Evolutionary conservation across 768 basidiomycete species (phyloP).

Genomic region (Termitomyces titanicus): DNA sequence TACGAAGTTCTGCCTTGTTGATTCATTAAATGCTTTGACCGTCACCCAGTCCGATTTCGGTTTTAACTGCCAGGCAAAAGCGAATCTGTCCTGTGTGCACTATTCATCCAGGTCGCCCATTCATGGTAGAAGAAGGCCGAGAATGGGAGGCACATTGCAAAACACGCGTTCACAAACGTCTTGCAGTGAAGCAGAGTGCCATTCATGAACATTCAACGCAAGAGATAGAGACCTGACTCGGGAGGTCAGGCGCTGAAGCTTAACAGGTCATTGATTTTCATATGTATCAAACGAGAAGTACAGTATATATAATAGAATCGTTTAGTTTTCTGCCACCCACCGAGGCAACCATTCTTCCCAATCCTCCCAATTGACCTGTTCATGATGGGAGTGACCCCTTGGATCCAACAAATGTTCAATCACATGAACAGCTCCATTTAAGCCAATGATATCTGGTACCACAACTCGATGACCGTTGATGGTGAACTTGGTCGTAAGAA

Average conservation of each 20-base stretch:
- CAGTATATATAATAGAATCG: too few relatives aligned
- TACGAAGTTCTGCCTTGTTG: slow-evolving; percentile 19
- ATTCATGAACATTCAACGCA: not conserved
- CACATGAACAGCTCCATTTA: slow-evolving; percentile 59
- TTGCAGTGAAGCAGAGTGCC: slow-evolving; percentile 24
- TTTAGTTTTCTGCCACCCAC: slow-evolving; percentile 37
- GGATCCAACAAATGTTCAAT: slow-evolving; percentile 40
- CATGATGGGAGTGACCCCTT: slow-evolving; percentile 19
- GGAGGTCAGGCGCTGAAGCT: too few relatives aligned
- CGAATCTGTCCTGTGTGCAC: slow-evolving; percentile 65
- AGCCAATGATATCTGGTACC: slow-evolving; percentile 43
- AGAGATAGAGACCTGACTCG: not conserved
- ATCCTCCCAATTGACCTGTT: slow-evolving; percentile 22
- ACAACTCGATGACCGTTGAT: slow-evolving; percentile 37
- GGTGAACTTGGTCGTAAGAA: slow-evolving; percentile 32
- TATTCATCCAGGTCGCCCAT: slow-evolving; percentile 47
- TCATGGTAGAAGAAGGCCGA: slow-evolving; percentile 56
- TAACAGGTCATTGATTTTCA: too few relatives aligned
- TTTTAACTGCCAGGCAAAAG: slow-evolving; percentile 54
- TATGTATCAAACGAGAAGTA: too few relatives aligned
- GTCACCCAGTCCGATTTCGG: slow-evolving; percentile 48
- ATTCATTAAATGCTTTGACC: slow-evolving; percentile 5
- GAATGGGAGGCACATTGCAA: slow-evolving; percentile 56
- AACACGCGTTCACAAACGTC: slow-evolving; percentile 54
- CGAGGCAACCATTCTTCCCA: slow-evolving; percentile 52